Conservation (phyloP, 164 flowering plant species). For the Stephania cephalantha region DNA sequence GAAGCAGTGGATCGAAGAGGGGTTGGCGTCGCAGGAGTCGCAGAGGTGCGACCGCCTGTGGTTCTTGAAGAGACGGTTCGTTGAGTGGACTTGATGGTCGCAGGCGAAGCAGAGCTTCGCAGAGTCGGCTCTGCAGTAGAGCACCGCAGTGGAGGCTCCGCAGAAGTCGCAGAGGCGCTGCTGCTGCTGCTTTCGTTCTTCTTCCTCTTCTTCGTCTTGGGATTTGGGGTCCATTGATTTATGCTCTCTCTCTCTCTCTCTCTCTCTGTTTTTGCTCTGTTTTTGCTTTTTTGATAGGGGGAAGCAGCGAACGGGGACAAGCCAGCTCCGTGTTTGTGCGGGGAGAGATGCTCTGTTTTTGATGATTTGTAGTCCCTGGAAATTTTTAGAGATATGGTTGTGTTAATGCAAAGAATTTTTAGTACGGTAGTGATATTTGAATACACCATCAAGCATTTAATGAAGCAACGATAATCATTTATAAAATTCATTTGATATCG, state of each 20-base stretch:
- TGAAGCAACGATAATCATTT: no score
- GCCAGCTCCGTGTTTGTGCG: no score
- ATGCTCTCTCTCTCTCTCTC: neutral
- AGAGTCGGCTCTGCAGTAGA: slow-evolving; percentile 79
- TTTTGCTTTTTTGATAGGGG: no score
- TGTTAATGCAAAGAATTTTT: no score
- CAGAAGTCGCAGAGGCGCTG: slow-evolving; percentile 67
- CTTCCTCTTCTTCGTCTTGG: neutral
- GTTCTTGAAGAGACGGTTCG: slow-evolving; percentile 59
- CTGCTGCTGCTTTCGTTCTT: neutral
- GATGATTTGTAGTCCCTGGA: no score
- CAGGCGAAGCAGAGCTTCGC: slow-evolving; percentile 78
- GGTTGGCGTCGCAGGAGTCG: slow-evolving; percentile 47
- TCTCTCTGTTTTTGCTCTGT: neutral
- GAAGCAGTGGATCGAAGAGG: slow-evolving; percentile 59
- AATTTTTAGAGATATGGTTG: no score
- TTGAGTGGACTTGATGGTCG: slow-evolving; percentile 67
- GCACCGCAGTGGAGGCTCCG: slow-evolving; percentile 36
- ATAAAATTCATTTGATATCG: no score
- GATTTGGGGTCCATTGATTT: neutral
- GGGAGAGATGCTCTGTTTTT: no score
- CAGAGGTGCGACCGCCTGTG: slow-evolving; percentile 71
- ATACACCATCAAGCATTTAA: no score
- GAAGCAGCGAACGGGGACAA: no score
- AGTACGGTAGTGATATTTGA: no score